Evolutionary conservation across 139 green algal species (phyloP).

Genomic region (Ettlia oleoabundans): DNA sequence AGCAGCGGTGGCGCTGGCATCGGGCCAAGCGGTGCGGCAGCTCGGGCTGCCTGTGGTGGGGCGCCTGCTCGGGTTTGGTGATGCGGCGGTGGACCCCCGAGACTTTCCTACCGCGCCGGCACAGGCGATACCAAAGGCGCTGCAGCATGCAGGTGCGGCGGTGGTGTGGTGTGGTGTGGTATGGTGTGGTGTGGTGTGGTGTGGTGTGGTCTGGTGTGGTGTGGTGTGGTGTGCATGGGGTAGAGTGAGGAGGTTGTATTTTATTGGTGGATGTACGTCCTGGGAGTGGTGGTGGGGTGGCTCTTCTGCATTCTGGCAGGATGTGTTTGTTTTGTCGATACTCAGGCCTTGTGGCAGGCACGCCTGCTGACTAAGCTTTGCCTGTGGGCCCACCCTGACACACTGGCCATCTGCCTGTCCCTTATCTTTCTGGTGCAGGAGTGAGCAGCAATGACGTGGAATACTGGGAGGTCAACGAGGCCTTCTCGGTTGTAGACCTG

Average conservation of each 20-base stretch:
- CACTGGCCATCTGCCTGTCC: slow-evolving; percentile 43
- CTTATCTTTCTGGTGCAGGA: slow-evolving; percentile 11
- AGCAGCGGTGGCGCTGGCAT: slow-evolving; percentile 82
- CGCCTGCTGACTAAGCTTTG: not conserved
- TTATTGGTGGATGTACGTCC: no score
- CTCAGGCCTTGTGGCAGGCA: not conserved
- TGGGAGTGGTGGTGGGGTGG: no score
- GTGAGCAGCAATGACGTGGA: slow-evolving; percentile 63
- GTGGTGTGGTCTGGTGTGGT: no score
- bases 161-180: not conserved
- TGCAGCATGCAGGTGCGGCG: slow-evolving; percentile 42
- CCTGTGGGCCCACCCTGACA: not conserved
- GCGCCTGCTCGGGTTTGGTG: slow-evolving; percentile 68
- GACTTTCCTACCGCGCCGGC: slow-evolving; percentile 87
- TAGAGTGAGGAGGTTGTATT: no score
- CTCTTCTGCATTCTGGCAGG: no score
- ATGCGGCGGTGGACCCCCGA: slow-evolving; percentile 76
- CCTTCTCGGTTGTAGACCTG: slow-evolving; percentile 88
- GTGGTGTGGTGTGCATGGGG: no score
- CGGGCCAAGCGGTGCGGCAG: slow-evolving; percentile 40
- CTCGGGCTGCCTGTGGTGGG: slow-evolving; percentile 68
- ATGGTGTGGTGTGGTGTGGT: not conserved
- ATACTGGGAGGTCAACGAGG: slow-evolving; percentile 92
- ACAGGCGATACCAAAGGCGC: slow-evolving; percentile 70
- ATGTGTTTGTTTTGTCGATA: no score